phyloP scores from a whole-genome alignment of 2,329 filamentous ascomycete genomes.

The Colletotrichum echinochloae region DNA sequence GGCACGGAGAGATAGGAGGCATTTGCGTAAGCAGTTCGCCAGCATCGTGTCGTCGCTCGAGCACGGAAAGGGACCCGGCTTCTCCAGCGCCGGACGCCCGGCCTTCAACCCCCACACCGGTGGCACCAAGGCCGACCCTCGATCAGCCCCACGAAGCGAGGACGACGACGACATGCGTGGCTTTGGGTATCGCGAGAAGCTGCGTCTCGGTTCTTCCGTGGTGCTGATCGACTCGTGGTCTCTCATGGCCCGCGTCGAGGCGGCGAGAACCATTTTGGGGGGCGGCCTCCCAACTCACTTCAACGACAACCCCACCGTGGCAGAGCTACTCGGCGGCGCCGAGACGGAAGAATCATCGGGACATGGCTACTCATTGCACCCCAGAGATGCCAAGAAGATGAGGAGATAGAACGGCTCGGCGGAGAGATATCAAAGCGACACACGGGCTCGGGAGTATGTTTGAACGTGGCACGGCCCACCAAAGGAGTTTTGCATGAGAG shows the following conservation, averaged over 20 bases:
- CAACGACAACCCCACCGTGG: conserved; percentile 53
- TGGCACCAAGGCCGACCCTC: conserved; percentile 53
- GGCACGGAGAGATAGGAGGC: conserved; percentile 61
- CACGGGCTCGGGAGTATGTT: background rate
- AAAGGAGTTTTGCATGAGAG: background rate
- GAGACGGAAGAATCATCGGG: conserved; percentile 46
- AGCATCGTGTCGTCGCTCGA: conserved; percentile 68
- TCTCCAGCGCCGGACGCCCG: conserved; percentile 61
- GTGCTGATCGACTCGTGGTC: conserved; percentile 65
- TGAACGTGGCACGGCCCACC: background rate
- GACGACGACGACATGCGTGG: conserved; percentile 54
- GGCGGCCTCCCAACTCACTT: conserved; percentile 58
- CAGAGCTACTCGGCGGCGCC: conserved; percentile 50
- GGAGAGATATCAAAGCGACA: background rate
- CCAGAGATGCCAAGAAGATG: conserved; percentile 34
- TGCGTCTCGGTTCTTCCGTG: conserved; percentile 60
- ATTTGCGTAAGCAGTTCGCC: conserved; percentile 60
- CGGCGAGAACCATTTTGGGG: conserved; percentile 61
- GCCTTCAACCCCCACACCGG: conserved; percentile 57
- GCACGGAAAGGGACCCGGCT: conserved; percentile 65
- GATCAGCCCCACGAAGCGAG: conserved; percentile 43
- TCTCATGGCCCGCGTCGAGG: conserved; percentile 59
- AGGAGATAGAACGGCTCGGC: background rate
- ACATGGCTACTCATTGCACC: conserved; percentile 33
- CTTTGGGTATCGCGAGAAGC: conserved; percentile 64